Conservation (phyloP, 179 eudicot species). For the Corrigiola litoralis region DNA sequence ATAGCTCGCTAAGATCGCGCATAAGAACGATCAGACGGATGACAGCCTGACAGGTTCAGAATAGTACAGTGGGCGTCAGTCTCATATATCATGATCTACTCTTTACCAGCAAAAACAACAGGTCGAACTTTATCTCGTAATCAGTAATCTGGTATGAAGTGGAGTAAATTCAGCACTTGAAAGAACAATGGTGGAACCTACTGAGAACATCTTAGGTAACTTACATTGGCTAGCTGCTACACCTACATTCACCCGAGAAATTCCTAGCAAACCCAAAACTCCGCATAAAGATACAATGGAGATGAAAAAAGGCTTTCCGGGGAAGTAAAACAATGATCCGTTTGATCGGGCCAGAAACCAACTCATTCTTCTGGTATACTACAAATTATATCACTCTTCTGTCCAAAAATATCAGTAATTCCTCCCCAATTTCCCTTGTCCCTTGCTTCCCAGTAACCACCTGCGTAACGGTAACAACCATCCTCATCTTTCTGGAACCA, state of each 20-base stretch:
- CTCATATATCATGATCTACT: no score
- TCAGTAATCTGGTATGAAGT: no score
- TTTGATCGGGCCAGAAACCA: conserved; percentile 9
- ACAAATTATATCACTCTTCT: conserved; percentile 39
- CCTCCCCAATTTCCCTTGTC: conserved; percentile 66
- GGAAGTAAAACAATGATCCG: not conserved
- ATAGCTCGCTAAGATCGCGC: no score
- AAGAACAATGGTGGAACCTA: conserved; percentile 6
- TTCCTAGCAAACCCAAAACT: conserved; percentile 2
- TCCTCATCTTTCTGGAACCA: conserved; percentile 92
- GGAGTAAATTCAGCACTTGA: conserved; percentile 5
- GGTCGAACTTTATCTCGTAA: no score
- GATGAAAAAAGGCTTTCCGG: conserved; percentile 3
- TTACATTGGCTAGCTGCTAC: conserved; percentile 7
- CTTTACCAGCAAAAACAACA: no score
- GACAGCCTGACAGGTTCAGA: no score
- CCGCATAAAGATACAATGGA: not conserved
- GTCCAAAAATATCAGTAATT: conserved; percentile 72
- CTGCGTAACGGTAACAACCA: conserved; percentile 70
- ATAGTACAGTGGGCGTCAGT: no score
- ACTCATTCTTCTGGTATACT: conserved; percentile 30
- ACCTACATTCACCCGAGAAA: conserved; percentile 12
- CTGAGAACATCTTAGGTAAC: not conserved
- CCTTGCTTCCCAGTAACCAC: conserved; percentile 96
- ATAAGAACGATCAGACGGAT: no score